Conservation (phyloP, 1,284 basidiomycete genomes). For the Vanrija pseudolonga region DNA sequence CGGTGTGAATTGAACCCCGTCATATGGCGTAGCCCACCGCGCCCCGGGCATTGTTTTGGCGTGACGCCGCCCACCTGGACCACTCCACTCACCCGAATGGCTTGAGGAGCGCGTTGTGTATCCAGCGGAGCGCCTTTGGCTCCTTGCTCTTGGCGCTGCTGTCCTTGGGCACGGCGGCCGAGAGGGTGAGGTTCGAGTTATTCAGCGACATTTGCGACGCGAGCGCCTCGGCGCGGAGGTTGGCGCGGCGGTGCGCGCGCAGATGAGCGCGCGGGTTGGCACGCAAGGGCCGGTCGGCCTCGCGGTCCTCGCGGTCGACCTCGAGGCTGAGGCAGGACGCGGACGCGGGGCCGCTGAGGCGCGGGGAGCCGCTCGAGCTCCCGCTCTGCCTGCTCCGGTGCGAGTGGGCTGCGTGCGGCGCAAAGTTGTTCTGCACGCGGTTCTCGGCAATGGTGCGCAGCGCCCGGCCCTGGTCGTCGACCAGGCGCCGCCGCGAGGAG, state of each 20-base stretch:
- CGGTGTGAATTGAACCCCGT: no score
- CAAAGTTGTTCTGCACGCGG: no score
- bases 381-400: background rate
- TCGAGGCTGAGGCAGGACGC: background rate
- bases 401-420: no score
- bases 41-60: no score
- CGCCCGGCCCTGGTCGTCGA: no score
- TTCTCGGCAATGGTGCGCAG: no score
- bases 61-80: no score
- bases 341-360: no score
- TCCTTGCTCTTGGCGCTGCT: background rate
- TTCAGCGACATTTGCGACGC: background rate
- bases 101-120: background rate
- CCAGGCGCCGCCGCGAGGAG: no score
- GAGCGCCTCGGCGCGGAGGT: background rate
- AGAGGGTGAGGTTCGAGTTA: no score
- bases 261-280: slow-evolving; percentile 4
- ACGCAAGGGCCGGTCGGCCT: background rate
- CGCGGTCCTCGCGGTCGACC: background rate
- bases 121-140: background rate
- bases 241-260: background rate
- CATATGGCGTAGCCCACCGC: no score
- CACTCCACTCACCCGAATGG: background rate
- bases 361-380: background rate
- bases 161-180: background rate